These are phyloP conservation scores for Pseudophaeomoniella oleicola DNA, from an alignment of 2,329 filamentous ascomycete genomes.

Conservation along the genomic window DNA sequence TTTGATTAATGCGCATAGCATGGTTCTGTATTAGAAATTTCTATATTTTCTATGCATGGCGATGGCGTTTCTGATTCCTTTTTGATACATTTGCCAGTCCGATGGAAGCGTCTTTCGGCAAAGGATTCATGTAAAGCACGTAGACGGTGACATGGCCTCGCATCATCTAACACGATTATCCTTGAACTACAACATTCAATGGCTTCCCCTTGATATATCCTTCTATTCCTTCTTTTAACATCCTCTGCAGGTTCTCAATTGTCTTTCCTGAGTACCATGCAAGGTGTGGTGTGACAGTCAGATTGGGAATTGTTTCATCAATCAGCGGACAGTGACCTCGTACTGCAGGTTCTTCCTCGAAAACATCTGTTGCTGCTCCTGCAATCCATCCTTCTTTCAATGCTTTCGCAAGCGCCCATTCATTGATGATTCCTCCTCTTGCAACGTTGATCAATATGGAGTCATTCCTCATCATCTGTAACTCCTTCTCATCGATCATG, in stretches of 20 bases:
- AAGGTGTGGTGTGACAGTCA: constrained; percentile 37
- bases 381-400: constrained; percentile 29
- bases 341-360: constrained; percentile 30
- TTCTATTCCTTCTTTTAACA: constrained; percentile 33
- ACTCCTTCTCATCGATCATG: constrained; percentile 22
- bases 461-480: constrained; percentile 28
- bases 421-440: constrained; percentile 36
- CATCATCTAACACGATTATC: not conserved
- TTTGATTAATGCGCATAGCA: not conserved
- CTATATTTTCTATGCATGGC: not conserved
- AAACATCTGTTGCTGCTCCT: constrained; percentile 38
- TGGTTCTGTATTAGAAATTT: no score
- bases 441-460: constrained; percentile 34
- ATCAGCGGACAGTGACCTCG: constrained; percentile 29
- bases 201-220: constrained; percentile 22
- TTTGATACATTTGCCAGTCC: no score
- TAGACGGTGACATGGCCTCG: no score
- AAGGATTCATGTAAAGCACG: no score
- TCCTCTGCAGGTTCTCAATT: constrained; percentile 28
- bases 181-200: constrained; percentile 10
- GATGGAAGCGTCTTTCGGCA: no score
- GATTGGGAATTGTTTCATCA: constrained; percentile 30
- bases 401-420: constrained; percentile 30
- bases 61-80: no score
- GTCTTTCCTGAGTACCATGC: constrained; percentile 38